Evolutionary conservation across 192 early-diverging fungal species (phyloP), one percentile per base, ranked within the genome.

Genomic region (Coemansia sp.): DNA sequence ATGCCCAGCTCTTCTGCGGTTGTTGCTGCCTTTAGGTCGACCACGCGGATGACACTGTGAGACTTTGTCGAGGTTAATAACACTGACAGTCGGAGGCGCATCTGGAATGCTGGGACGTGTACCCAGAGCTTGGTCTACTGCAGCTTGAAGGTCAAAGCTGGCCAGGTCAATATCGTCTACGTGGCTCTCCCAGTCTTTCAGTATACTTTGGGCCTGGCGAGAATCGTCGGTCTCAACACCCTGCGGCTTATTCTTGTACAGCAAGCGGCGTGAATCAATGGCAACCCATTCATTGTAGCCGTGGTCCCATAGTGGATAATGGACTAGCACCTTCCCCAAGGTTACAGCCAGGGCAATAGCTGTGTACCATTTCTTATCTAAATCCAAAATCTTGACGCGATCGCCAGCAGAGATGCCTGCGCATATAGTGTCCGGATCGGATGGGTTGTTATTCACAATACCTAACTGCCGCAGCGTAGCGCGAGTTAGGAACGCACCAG

Each of bases 401-500:
- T 65, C 70, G 40, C 80, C 84, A n/a, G 68, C 64, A 9, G 16
- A 13, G 8, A 75, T 44, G 11, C 66, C 79, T 0, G 75, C 4
- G 11, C 58, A 62, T 0, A 37, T 43, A 2, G 73, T 43, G 3
- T 65, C 70, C 1, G 65, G 50, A 16, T 71, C 70, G 4, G 73
- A 44, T 15, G 48, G 12, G 4, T 56, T 23, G 23, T 65, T 37
- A 49, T 62, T 59, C 1, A 60, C 64, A 6, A 77, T 67, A 7
- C 77, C 76, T 6, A 85, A 68, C n/a, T 78, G 70, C 32, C 76
- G 74, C 12, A 85, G 73, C 4, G 78, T 78, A 18, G 74, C 68
- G 53, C 84, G 79, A 4, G 84, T 85, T 45, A 82, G 43, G 56
- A 85, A 85, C 12, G 84, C 84, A 12, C 84, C 84, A 1, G 84